Evolutionary conservation across 352 stramenopile species (phyloP).

Genomic region (Phytophthora foliorum): DNA sequence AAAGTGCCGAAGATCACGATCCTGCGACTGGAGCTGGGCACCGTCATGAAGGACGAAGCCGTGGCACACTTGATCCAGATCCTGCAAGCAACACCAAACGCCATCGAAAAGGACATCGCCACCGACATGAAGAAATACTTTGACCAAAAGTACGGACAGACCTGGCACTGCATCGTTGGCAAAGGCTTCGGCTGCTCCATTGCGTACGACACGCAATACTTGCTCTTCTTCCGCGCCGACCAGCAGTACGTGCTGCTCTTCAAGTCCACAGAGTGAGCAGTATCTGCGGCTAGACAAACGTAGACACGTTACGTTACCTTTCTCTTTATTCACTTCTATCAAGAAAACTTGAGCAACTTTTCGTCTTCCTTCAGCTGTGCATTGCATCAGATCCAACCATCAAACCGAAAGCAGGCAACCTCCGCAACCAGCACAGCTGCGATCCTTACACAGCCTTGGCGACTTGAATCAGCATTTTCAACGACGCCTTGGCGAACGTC

Average conservation of each 20-base stretch:
- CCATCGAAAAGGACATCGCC: conserved; percentile 96
- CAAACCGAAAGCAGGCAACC: background rate
- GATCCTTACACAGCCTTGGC: conserved; percentile 51
- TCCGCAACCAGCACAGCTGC: background rate
- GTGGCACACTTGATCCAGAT: conserved; percentile 57
- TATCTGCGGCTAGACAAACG: conserved; percentile 10
- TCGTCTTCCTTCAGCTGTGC: conserved; percentile 20
- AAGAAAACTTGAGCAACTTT: conserved; percentile 4
- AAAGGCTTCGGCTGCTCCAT: conserved; percentile 92
- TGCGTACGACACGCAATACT: conserved; percentile 91
- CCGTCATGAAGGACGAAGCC: conserved; percentile 78
- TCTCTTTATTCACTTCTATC: conserved; percentile 14
- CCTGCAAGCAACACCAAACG: conserved; percentile 46
- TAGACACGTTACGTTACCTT: conserved; percentile 17
- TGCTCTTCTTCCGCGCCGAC: conserved; percentile 90
- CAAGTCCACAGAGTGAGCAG: conserved; percentile 78
- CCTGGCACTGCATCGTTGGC: conserved; percentile 96
- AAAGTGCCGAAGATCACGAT: conserved; percentile 73
- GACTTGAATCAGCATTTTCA: conserved; percentile 68
- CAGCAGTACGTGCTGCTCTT: conserved; percentile 88
- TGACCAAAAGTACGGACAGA: conserved; percentile 96
- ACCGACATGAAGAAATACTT: conserved; percentile 99
- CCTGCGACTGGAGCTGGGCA: conserved; percentile 71
- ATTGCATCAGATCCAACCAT: conserved; percentile 24
- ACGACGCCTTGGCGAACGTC: conserved; percentile 64